Evolutionary conservation across 2,329 filamentous ascomycete genomes (phyloP).

Genomic region (Boeremia exigua): DNA sequence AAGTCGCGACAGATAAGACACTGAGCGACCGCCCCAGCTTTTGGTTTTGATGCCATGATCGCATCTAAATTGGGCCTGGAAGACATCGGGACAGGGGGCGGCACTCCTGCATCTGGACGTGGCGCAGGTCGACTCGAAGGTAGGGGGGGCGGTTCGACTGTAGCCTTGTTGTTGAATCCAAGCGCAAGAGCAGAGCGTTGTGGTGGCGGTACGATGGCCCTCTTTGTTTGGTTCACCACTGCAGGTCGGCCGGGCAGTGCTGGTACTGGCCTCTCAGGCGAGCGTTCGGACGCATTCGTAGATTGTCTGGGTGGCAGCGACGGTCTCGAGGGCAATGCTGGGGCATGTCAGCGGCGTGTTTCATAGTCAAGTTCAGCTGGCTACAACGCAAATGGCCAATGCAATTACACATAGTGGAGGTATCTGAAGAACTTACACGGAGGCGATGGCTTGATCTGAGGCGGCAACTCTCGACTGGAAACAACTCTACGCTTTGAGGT

Average conservation of each 20-base stretch:
- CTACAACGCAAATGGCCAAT: too few relatives aligned
- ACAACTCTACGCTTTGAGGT: slow-evolving; percentile 42
- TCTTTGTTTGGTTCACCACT: slow-evolving; percentile 15
- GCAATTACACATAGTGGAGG: neutral
- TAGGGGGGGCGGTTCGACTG: slow-evolving; percentile 39
- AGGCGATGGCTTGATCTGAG: slow-evolving; percentile 36
- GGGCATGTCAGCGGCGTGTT: neutral
- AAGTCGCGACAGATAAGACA: slow-evolving; percentile 91
- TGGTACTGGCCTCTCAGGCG: slow-evolving; percentile 22
- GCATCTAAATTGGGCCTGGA: slow-evolving; percentile 65
- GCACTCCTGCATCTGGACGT: slow-evolving; percentile 28
- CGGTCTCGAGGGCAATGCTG: slow-evolving; percentile 28
- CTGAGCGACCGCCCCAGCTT: slow-evolving; percentile 28
- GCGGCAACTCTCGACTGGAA: slow-evolving; percentile 33
- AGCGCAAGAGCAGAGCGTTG: slow-evolving; percentile 54
- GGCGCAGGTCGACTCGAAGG: slow-evolving; percentile 32
- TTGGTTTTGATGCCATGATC: slow-evolving; percentile 55
- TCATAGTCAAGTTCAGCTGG: neutral
- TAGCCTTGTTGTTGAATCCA: slow-evolving; percentile 54
- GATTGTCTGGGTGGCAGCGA: slow-evolving; percentile 30
- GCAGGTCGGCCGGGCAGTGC: slow-evolving; percentile 23
- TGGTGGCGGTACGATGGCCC: slow-evolving; percentile 39
- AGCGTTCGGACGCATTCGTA: slow-evolving; percentile 11
- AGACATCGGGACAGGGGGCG: slow-evolving; percentile 60
- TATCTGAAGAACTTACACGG: slow-evolving; percentile 21